These are phyloP conservation scores for Umbelopsis isabellina DNA, from an alignment of 192 early-diverging fungal species.

Conservation along the genomic window DNA sequence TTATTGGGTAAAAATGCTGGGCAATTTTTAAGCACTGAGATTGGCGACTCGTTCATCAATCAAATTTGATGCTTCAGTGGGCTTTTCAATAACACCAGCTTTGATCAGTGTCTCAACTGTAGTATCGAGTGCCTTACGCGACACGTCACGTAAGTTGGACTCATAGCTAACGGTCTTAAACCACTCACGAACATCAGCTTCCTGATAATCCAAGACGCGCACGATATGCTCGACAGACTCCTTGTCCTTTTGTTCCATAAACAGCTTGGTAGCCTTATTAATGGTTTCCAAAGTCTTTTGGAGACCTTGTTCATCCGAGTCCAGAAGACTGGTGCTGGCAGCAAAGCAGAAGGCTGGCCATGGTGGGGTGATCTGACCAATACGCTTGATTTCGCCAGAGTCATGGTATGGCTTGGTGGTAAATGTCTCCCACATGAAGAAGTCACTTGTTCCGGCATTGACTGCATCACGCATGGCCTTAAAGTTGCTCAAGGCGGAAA, in stretches of 20 bases:
- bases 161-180: constrained; percentile 66
- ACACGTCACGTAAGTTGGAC: constrained; percentile 44
- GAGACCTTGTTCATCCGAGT: constrained; percentile 23
- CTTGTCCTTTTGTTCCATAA: constrained; percentile 49
- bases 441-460: constrained; percentile 63
- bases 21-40: background rate
- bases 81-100: constrained; percentile 57
- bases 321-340: constrained; percentile 50
- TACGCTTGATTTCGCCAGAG: constrained; percentile 64
- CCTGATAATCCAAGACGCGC: constrained; percentile 52
- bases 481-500: constrained; percentile 77
- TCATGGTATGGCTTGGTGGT: constrained; percentile 90
- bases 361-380: constrained; percentile 81
- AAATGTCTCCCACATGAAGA: constrained; percentile 90
- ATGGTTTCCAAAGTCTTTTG: constrained; percentile 45
- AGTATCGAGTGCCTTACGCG: constrained; percentile 44
- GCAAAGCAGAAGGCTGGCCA: constrained; percentile 92
- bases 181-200: constrained; percentile 66
- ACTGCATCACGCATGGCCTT: constrained; percentile 71
- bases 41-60: background rate
- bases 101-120: constrained; percentile 55
- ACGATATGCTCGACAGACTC: constrained; percentile 53
- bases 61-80: constrained; percentile 31
- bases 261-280: constrained; percentile 43
- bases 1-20: background rate